Evolutionary conservation across 345 rosid species (phyloP), one percentile per base, ranked within the genome.

Genomic region (Eucalyptus sideroxylon): DNA sequence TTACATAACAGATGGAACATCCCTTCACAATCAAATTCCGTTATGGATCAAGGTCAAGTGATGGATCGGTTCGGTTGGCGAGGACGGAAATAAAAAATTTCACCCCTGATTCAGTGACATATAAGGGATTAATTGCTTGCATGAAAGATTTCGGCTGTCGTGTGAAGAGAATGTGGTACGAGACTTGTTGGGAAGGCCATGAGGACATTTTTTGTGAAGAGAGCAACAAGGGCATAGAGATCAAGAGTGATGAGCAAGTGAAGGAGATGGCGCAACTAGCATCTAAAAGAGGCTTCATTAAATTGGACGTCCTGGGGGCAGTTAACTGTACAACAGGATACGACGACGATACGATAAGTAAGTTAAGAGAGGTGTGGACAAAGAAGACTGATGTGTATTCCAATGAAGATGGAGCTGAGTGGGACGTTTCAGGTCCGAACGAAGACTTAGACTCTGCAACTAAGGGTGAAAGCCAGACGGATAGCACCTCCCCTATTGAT

Each of bases 61-160:
- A 51, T 15, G 15, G 15, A 15, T 5, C 55, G 55, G 0, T 3
- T 34, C 3, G 37, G 37, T 34, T n/a, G n/a, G n/a, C n/a, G n/a
- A n/a, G 0, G 55, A 51, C 8, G 55, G 55, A 51, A 51, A 51
- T 0, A 4, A 16, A 51, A 16, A 0, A 51, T 6, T 0, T 51
- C 55, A 51, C 55, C 9, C 55, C 23, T 51, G 55, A 51, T 51
- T 51, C 55, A 51, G 55, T 51, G 55, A 51, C 55, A 51, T 51
- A 51, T 51, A 0, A 51, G 55, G 55, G 21, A 51, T 51, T 17
- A 17, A 16, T 51, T 16, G 55, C 55, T 6, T 16, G 2, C 23
- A 0, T 51, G 2, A 6, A 51, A 51, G 3, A 50, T 50, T 16
- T 0, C 8, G 1, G 2, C 55, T 3, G 2, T 16, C 55, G 4